Conservation (phyloP, 2,329 filamentous ascomycete species). For the Bertia moriformis region DNA sequence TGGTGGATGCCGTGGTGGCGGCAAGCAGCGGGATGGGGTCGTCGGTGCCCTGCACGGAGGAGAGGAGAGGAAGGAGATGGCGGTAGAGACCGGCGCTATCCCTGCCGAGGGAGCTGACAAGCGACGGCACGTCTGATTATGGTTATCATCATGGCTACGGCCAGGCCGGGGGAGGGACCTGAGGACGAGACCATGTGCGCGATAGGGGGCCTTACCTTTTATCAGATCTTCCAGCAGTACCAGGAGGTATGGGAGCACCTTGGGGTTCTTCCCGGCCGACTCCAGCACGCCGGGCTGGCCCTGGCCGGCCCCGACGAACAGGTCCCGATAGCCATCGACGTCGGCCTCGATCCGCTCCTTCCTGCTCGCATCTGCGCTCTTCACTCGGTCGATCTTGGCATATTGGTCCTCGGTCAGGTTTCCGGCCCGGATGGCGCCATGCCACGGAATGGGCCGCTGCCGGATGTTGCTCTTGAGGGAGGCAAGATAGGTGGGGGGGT, state of each 20-base stretch:
- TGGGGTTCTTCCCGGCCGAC: conserved; percentile 68
- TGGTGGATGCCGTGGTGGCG: conserved; percentile 68
- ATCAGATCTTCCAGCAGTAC: conserved; percentile 79
- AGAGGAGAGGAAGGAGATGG: conserved; percentile 69
- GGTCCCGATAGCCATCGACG: conserved; percentile 61
- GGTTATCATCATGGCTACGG: conserved; percentile 3
- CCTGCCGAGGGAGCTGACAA: conserved; percentile 63
- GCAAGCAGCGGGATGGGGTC: conserved; percentile 82
- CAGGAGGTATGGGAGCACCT: conserved; percentile 89
- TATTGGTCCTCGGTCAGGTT: conserved; percentile 89
- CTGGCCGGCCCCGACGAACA: conserved; percentile 63
- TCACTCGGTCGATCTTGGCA: conserved; percentile 91
- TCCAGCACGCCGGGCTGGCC: conserved; percentile 64
- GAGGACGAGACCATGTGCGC: neutral
- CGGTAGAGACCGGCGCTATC: conserved; percentile 68
- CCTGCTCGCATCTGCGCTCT: conserved; percentile 70
- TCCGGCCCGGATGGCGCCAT: conserved; percentile 83
- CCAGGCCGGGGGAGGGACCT: conserved; percentile 3
- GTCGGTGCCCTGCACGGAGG: conserved; percentile 50
- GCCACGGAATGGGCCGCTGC: conserved; percentile 90
- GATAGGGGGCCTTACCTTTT: conserved; percentile 43
- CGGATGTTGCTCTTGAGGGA: conserved; percentile 96
- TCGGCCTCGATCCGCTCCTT: conserved; percentile 70
- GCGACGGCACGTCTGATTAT: conserved; percentile 56
- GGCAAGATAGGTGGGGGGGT: conserved; percentile 51